Conservation (phyloP, 2,329 filamentous ascomycete species). For the Trichoderma pleuroti region DNA sequence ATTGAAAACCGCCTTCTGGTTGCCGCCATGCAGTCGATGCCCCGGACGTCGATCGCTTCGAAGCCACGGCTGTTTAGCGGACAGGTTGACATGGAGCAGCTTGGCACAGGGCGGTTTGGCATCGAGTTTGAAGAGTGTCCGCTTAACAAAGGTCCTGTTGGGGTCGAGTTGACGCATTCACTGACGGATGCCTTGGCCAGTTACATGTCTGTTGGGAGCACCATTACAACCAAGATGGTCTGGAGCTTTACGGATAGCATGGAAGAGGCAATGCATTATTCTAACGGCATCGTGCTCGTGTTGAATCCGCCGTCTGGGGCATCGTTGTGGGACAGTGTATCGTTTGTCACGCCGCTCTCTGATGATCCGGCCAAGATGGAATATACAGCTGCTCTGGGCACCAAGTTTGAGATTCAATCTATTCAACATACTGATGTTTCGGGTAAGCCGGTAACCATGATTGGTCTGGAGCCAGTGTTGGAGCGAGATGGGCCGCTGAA, state of each 20-base stretch:
- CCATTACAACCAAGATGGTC: conserved; percentile 17
- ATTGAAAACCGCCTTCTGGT: conserved; percentile 12
- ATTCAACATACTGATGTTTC: not conserved
- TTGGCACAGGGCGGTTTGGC: conserved; percentile 7
- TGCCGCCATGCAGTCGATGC: conserved; percentile 11
- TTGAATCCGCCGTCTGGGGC: not conserved
- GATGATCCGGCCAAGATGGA: conserved; percentile 11
- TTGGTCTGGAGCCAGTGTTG: not conserved
- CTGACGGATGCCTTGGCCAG: not conserved
- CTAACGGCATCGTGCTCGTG: conserved; percentile 14
- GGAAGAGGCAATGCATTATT: conserved; percentile 11
- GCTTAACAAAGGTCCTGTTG: conserved; percentile 6
- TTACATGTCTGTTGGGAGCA: conserved; percentile 8
- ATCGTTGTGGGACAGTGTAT: conserved; percentile 6
- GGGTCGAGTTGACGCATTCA: not conserved
- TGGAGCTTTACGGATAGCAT: conserved; percentile 18
- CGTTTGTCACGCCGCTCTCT: conserved; percentile 17
- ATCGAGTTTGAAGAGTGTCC: conserved; percentile 16
- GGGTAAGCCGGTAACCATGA: not conserved
- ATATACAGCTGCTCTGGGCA: conserved; percentile 5
- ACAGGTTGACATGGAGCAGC: conserved; percentile 17
- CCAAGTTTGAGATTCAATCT: conserved; percentile 8
- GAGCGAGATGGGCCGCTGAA: not conserved
- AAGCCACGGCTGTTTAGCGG: conserved; percentile 17
- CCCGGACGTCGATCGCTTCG: not conserved